Percentiles rank a stretch among this genome's conserved stretches.
These are phyloP conservation scores for Xylariomycetidae sp. DNA, from an alignment of 2,329 filamentous ascomycete species.

Conservation along the genomic window DNA sequence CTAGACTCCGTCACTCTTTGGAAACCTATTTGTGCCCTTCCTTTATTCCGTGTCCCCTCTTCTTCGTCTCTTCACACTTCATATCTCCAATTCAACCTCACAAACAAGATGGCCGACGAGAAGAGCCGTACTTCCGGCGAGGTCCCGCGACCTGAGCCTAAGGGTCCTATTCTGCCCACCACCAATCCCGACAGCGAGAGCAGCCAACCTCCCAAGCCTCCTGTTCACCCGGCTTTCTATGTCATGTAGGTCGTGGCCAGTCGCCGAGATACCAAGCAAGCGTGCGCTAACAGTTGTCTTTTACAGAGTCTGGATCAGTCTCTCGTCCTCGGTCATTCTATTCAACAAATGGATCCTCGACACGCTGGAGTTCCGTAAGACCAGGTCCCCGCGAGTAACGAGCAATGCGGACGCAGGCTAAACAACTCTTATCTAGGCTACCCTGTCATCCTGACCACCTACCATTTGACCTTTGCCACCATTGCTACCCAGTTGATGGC, in stretches of 20 bases:
- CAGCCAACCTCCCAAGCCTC: slow-evolving; percentile 56
- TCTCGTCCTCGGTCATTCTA: slow-evolving; percentile 91
- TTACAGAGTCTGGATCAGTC: slow-evolving; percentile 78
- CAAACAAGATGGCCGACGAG: slow-evolving; percentile 58
- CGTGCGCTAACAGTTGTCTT: slow-evolving; percentile 10
- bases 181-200: slow-evolving; percentile 75
- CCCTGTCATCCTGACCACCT: slow-evolving; percentile 85
- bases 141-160: slow-evolving; percentile 53
- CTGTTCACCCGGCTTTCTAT: slow-evolving; percentile 80
- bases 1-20: no score
- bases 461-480: slow-evolving; percentile 90
- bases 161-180: slow-evolving; percentile 66
- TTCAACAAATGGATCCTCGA: slow-evolving; percentile 99
- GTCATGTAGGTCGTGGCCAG: slow-evolving; percentile 52
- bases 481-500: slow-evolving; percentile 92
- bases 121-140: slow-evolving; percentile 84
- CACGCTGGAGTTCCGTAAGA: slow-evolving; percentile 75
- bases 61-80: slow-evolving; percentile 6
- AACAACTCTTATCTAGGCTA: slow-evolving; percentile 46
- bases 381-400: neutral
- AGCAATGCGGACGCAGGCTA: no score
- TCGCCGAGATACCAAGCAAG: slow-evolving; percentile 1
- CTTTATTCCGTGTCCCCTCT: slow-evolving; percentile 6
- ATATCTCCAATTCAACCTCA: slow-evolving; percentile 8
- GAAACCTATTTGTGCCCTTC: no score